Evolutionary conservation across 208 protist genomes (phyloP).

Genomic region (Trichomonas tenax): DNA sequence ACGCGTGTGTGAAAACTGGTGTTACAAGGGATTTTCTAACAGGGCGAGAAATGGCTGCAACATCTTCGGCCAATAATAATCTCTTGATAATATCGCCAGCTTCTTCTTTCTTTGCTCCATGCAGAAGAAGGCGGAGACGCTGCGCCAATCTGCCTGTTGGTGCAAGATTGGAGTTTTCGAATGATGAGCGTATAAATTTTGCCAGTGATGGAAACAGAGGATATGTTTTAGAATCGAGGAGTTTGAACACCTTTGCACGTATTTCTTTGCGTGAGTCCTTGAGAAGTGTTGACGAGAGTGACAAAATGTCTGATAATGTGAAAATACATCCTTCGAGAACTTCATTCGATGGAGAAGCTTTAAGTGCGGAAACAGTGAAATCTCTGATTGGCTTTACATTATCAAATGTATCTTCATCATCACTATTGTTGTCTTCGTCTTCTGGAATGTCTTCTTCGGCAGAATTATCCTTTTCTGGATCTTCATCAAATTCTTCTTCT

Average conservation of each 20-base stretch:
- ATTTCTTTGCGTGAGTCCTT: not conserved
- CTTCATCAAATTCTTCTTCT: not conserved
- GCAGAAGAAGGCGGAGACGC: not conserved
- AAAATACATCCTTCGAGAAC: not conserved
- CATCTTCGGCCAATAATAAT: not conserved
- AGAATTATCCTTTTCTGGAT: not conserved
- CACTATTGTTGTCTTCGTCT: not conserved
- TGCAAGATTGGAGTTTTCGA: not conserved
- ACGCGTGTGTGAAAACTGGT: not conserved
- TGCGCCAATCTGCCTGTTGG: not conserved
- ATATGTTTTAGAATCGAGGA: not conserved
- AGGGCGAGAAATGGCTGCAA: not conserved
- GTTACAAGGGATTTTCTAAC: not conserved
- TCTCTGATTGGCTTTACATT: not conserved
- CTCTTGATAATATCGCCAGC: not conserved
- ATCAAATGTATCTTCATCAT: not conserved
- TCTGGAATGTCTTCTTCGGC: not conserved
- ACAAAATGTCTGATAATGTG: not conserved
- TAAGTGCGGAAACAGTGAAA: not conserved
- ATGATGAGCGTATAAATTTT: not conserved
- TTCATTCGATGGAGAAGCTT: not conserved
- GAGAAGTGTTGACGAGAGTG: not conserved
- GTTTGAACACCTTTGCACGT: not conserved
- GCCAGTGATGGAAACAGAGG: not conserved
- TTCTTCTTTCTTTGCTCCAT: not conserved